phyloP scores from a whole-genome alignment of 2,329 filamentous ascomycete species.

The Verticillium longisporum region DNA sequence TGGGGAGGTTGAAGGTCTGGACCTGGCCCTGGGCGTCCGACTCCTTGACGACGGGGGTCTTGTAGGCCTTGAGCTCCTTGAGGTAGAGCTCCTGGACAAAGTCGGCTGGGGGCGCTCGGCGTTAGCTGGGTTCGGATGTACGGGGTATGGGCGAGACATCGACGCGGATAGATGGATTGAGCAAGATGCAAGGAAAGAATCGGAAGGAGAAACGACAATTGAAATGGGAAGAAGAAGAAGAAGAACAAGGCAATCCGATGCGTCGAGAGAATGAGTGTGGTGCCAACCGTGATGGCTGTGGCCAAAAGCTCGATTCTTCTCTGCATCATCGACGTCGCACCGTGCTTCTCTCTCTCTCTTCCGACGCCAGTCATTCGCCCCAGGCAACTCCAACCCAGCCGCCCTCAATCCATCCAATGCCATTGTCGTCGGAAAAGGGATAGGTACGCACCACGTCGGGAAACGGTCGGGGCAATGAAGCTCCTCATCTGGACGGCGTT shows the following conservation, averaged over 20 bases:
- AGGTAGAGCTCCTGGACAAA: slow-evolving; percentile 97
- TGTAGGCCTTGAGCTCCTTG: slow-evolving; percentile 92
- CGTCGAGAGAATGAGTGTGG: neutral
- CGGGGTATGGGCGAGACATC: neutral
- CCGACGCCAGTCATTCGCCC: neutral
- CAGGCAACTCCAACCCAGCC: neutral
- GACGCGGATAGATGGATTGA: neutral
- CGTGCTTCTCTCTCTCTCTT: neutral
- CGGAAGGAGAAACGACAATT: neutral
- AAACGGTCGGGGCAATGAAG: slow-evolving; percentile 55
- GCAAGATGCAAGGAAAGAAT: neutral
- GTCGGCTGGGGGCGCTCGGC: slow-evolving; percentile 63
- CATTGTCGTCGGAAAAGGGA: slow-evolving; percentile 1
- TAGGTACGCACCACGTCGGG: slow-evolving; percentile 50
- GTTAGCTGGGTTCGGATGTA: neutral
- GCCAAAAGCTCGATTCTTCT: neutral
- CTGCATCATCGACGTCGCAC: neutral
- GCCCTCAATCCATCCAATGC: neutral
- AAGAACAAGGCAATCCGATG: neutral
- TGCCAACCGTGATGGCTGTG: neutral
- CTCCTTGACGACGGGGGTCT: slow-evolving; percentile 75
- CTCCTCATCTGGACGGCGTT: slow-evolving; percentile 43
- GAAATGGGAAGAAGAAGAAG: neutral
- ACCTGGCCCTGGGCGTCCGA: slow-evolving; percentile 86
- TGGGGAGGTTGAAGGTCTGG: slow-evolving; percentile 75